Percentiles rank a stretch among this genome's conserved stretches.
These are phyloP conservation scores for Cryptococcus floricola DNA, from an alignment of 1,284 basidiomycete genomes.

Conservation along the genomic window DNA sequence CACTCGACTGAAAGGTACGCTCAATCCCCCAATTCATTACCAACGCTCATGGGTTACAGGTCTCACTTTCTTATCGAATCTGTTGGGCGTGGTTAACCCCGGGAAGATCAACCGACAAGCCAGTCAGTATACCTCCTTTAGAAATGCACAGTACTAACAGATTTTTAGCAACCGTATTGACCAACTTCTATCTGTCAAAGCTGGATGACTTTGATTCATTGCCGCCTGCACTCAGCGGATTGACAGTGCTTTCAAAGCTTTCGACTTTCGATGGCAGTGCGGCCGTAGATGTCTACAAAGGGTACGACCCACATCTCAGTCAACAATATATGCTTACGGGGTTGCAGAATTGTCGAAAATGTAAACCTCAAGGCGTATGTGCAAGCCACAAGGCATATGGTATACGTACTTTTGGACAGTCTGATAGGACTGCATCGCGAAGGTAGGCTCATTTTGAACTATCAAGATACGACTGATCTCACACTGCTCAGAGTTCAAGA, in stretches of 20 bases:
- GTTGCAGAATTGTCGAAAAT: conserved; percentile 65
- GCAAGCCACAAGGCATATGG: conserved; percentile 74
- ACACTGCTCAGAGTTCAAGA: conserved; percentile 58
- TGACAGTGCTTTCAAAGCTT: conserved; percentile 64
- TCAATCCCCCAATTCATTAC: not conserved
- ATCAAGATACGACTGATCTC: not conserved
- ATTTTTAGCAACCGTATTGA: conserved; percentile 68
- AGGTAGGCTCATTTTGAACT: conserved; percentile 53
- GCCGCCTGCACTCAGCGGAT: conserved; percentile 68
- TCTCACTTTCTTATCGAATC: conserved; percentile 51
- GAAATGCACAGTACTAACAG: not conserved
- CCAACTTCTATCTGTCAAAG: conserved; percentile 79
- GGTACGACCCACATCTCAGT: conserved; percentile 53
- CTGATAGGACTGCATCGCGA: conserved; percentile 69
- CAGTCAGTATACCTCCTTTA: conserved; percentile 55
- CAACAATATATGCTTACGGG: not conserved
- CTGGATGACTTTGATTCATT: conserved; percentile 78
- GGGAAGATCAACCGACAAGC: conserved; percentile 74
- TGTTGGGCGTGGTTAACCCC: conserved; percentile 61
- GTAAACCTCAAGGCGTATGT: conserved; percentile 77
- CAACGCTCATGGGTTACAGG: conserved; percentile 14
- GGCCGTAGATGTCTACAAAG: conserved; percentile 62
- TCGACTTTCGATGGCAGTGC: conserved; percentile 69
- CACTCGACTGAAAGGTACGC: conserved; percentile 70
- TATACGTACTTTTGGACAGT: conserved; percentile 78